Percentiles rank a stretch among this genome's conserved stretches.
Evolutionary conservation across 2,329 filamentous ascomycete genomes (phyloP).

Genomic region (Aspergillus aculeatus): DNA sequence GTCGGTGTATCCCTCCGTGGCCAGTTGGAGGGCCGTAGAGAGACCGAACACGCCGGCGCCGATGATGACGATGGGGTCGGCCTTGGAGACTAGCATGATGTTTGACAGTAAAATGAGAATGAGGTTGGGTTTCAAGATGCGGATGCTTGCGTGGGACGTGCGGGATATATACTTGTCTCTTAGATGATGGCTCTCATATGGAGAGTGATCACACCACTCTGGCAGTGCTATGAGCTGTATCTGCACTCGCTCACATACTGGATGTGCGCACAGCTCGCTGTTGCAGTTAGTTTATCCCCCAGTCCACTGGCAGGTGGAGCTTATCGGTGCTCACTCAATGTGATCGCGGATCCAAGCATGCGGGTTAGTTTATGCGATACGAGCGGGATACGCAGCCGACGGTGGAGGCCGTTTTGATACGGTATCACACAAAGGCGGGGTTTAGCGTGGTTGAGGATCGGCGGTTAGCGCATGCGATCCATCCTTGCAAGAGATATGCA

Average conservation of each 20-base stretch:
- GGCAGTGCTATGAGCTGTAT: no score
- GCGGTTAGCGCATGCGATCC: conserved; percentile 1
- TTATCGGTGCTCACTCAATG: no score
- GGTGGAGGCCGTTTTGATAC: no score
- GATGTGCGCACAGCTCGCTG: not conserved
- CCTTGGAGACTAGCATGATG: conserved; percentile 4
- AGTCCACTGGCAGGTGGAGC: no score
- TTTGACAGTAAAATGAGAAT: no score
- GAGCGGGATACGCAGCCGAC: not conserved
- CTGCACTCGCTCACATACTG: not conserved
- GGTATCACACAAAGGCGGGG: not conserved
- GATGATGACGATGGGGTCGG: conserved; percentile 34
- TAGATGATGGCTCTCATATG: no score
- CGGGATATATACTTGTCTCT: no score
- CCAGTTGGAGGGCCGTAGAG: conserved; percentile 50
- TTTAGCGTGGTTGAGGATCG: conserved; percentile 3
- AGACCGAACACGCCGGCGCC: conserved; percentile 54
- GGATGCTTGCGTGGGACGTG: no score
- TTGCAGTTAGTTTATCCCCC: no score
- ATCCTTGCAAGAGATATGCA: no score
- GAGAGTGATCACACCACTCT: no score
- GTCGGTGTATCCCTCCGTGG: conserved; percentile 45
- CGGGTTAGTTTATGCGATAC: conserved; percentile 3
- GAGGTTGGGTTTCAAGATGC: no score
- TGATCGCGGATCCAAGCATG: not conserved